Conservation (phyloP, 805 yeast genomes). For the Sugiyamaella floridensis region DNA sequence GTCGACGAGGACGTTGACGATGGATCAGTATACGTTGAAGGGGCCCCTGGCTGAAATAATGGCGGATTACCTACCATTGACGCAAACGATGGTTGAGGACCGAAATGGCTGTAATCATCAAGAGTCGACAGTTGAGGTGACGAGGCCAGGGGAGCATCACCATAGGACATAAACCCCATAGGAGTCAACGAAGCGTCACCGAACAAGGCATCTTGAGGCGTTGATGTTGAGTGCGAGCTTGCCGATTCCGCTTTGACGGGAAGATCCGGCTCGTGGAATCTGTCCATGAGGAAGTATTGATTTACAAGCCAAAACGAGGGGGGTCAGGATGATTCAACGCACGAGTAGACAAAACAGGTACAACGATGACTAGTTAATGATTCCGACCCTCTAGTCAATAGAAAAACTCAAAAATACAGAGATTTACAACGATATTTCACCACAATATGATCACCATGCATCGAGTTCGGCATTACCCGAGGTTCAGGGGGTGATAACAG, state of each 20-base stretch:
- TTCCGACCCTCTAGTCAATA: no score
- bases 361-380: no score
- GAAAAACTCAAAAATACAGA: no score
- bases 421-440: no score
- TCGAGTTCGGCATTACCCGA: no score
- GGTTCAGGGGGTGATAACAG: no score
- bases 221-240: neutral
- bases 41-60: neutral
- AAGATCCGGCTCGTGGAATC: neutral
- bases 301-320: neutral
- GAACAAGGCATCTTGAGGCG: neutral
- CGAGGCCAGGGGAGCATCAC: neutral
- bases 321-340: neutral
- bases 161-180: neutral
- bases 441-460: no score
- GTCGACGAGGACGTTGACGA: neutral
- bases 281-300: neutral
- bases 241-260: neutral
- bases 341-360: no score
- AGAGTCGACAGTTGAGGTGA: neutral
- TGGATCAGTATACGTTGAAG: neutral
- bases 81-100: neutral
- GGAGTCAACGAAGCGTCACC: neutral
- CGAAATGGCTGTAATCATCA: neutral
- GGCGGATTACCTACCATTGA: neutral